These are phyloP conservation scores for Candida xyloterini DNA, from an alignment of 805 yeast species.

Conservation along the genomic window DNA sequence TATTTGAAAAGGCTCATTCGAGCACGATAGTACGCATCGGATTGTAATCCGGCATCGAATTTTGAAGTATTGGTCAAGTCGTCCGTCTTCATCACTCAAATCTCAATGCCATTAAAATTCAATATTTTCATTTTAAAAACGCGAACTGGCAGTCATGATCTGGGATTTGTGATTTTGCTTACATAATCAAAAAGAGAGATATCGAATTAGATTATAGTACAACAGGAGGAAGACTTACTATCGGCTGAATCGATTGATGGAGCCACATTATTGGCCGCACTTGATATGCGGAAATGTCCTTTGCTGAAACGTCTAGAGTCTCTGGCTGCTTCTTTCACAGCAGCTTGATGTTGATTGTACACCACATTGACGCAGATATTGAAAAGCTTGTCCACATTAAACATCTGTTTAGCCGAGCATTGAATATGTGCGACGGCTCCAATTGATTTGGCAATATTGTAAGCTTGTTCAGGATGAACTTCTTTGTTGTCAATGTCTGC, in stretches of 20 bases:
- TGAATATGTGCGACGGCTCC: constrained; percentile 73
- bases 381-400: constrained; percentile 67
- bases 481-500: constrained; percentile 52
- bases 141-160: background rate
- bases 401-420: constrained; percentile 73
- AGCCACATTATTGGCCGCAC: constrained; percentile 16
- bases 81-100: constrained; percentile 3
- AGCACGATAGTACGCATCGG: constrained; percentile 60
- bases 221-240: constrained; percentile 10
- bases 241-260: constrained; percentile 4
- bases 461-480: constrained; percentile 26
- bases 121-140: background rate
- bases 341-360: constrained; percentile 21
- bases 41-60: constrained; percentile 72
- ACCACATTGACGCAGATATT: constrained; percentile 42
- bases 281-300: constrained; percentile 23
- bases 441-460: constrained; percentile 37
- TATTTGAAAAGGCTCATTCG: constrained; percentile 56
- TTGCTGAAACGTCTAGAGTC: constrained; percentile 20
- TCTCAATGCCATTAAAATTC: background rate
- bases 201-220: constrained; percentile 6
- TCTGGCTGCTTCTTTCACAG: constrained; percentile 10
- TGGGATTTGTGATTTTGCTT: background rate
- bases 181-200: background rate
- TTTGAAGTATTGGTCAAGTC: constrained; percentile 22